Evolutionary conservation across 345 rosid genomes (phyloP), one percentile per base, ranked within the genome.

Genomic region (Boechera stricta): DNA sequence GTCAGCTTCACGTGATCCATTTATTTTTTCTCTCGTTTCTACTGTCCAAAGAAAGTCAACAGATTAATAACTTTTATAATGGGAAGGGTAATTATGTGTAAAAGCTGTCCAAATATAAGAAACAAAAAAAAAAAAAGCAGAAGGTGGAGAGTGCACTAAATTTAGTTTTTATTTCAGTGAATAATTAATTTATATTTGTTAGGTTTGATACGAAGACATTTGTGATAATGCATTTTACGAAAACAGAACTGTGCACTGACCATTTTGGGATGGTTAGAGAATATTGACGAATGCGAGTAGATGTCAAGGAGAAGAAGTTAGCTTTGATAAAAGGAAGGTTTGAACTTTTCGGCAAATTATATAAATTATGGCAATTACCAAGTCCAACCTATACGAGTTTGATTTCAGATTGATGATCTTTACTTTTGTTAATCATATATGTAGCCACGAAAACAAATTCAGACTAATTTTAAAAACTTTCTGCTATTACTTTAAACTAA

Each of bases 1-100:
- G 32, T 44, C 72, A 73, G 69, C 48, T 78, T 78, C 78, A 78
- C 74, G 82, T 78, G 78, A 78, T 11, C 65, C 64, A 78, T 78
- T 78, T 44, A 72, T 18, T 57, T 71, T n/a, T n/a, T 13, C 21
- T 42, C 45, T 66, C 2, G 47, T 6, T 39, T 12, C 26, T 41
- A 32, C 21, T 67, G 39, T 52, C n/a, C 15, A 7, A 72, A 51
- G 21, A 72, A 59, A 60, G 69, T 72, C 77, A 73, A 72, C 77
- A 78, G 18, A 66, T 78, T 59, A 49, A 58, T 56, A 71, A 56
- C 71, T 77, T 77, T 54, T 64, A 54, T 54, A 76, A n/a, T 35
- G 49, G 55, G 48, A 54, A 28, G 28, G 56, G 49, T 69, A 24
- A 35, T 42, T 38, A 36, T 18, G 33, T 18, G 44, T 64, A 77